These are phyloP conservation scores for Mycena citricolor DNA, from an alignment of 1,284 basidiomycete species.

Conservation along the genomic window DNA sequence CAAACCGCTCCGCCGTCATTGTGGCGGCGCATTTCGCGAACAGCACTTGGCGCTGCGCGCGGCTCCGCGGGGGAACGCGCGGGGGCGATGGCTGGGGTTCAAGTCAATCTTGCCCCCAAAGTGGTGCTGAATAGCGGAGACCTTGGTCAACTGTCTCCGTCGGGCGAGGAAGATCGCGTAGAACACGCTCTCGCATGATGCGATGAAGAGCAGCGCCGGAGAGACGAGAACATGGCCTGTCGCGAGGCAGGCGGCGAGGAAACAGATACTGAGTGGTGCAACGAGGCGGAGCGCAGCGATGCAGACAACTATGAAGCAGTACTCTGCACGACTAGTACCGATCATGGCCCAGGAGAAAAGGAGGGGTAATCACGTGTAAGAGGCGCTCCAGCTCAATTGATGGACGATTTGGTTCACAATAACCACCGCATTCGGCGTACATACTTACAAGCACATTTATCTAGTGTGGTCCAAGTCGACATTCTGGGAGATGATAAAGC, in stretches of 20 bases:
- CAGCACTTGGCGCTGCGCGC: conserved; percentile 45
- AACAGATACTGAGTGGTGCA: conserved; percentile 47
- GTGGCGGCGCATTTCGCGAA: conserved; percentile 47
- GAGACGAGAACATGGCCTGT: conserved; percentile 30
- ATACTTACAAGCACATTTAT: too few relatives aligned
- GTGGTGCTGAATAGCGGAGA: conserved; percentile 11
- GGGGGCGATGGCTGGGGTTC: conserved; percentile 8
- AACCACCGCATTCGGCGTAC: too few relatives aligned
- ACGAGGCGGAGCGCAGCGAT: conserved; percentile 51
- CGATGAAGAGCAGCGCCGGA: conserved; percentile 34
- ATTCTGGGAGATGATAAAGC: too few relatives aligned
- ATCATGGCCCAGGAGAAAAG: conserved; percentile 35
- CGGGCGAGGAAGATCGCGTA: conserved; percentile 50
- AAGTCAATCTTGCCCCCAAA: neutral
- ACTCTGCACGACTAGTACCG: conserved; percentile 48
- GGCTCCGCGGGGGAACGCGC: conserved; percentile 34
- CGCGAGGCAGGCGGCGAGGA: conserved; percentile 34
- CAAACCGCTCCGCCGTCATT: conserved; percentile 35
- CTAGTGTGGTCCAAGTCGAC: too few relatives aligned
- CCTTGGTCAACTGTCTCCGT: conserved; percentile 45
- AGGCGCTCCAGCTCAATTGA: too few relatives aligned
- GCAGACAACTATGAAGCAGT: conserved; percentile 49
- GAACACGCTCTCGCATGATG: conserved; percentile 47
- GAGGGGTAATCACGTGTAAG: neutral
- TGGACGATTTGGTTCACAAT: too few relatives aligned